Conservation (phyloP, 176 grass and related monocot genomes). For the Musa itinerans region DNA sequence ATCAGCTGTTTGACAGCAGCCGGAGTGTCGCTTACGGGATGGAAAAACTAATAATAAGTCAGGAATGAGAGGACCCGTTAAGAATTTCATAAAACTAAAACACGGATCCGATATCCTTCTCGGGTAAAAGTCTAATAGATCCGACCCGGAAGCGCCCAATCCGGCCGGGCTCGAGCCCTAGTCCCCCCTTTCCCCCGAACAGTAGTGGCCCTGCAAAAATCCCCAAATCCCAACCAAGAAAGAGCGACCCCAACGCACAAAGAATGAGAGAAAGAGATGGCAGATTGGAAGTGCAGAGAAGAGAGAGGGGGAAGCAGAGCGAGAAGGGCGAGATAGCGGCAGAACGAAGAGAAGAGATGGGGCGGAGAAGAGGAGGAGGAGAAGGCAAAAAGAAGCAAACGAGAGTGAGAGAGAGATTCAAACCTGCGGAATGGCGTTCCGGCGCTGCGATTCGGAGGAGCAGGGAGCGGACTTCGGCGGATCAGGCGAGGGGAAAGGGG, state of each 20-base stretch:
- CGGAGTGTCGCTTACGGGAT: not conserved
- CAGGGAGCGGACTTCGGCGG: not conserved
- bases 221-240: conserved; percentile 3
- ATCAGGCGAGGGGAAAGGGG: not conserved
- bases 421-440: conserved; percentile 3
- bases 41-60: not conserved
- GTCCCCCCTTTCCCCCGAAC: not conserved
- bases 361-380: not conserved
- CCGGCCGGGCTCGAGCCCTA: conserved; percentile 5
- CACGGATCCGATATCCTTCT: conserved; percentile 1
- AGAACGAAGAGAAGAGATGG: not conserved
- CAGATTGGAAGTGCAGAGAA: not conserved
- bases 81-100: not conserved
- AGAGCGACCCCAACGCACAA: not conserved
- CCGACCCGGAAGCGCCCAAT: not conserved
- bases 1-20: not conserved
- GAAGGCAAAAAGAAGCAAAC: not conserved
- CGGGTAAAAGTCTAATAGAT: not conserved
- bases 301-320: not conserved
- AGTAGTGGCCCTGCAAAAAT: not conserved
- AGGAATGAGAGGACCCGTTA: not conserved
- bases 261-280: not conserved
- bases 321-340: not conserved
- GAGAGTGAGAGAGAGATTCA: not conserved
- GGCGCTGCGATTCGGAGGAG: not conserved